phyloP scores from a whole-genome alignment of 208 protist genomes.

The Leishmania amazonensis region DNA sequence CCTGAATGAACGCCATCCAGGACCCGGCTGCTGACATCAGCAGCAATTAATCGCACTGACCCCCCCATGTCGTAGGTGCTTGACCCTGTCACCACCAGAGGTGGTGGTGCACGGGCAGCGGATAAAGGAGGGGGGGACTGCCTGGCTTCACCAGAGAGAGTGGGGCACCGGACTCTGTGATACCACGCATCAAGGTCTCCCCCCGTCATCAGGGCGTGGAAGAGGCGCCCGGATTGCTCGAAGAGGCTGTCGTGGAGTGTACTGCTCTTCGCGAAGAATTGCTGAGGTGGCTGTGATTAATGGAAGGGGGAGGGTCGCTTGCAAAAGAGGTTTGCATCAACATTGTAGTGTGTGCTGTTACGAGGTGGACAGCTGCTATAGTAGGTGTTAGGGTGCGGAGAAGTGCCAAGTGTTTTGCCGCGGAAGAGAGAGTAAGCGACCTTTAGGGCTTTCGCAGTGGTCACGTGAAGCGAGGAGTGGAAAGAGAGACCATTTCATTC shows the following conservation, averaged over 20 bases:
- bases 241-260: too few species aligned
- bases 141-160: not conserved
- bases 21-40: not conserved
- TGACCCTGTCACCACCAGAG: not conserved
- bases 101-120: not conserved
- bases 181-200: not conserved
- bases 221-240: not conserved
- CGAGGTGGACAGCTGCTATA: too few species aligned
- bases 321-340: too few species aligned
- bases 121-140: not conserved
- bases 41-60: not conserved
- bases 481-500: not conserved
- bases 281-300: too few species aligned
- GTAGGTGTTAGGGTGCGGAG: too few species aligned
- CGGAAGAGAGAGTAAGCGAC: too few species aligned
- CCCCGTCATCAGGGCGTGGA: not conserved
- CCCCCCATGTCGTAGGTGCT: not conserved
- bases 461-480: too few species aligned
- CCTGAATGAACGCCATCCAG: not conserved
- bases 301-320: too few species aligned
- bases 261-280: too few species aligned
- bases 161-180: not conserved
- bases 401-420: too few species aligned
- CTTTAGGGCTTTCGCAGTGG: too few species aligned
- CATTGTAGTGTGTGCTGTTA: too few species aligned